Percentiles rank a stretch among this genome's conserved stretches.
Conservation (phyloP, 768 basidiomycete species). For the Crucibulum laeve region DNA sequence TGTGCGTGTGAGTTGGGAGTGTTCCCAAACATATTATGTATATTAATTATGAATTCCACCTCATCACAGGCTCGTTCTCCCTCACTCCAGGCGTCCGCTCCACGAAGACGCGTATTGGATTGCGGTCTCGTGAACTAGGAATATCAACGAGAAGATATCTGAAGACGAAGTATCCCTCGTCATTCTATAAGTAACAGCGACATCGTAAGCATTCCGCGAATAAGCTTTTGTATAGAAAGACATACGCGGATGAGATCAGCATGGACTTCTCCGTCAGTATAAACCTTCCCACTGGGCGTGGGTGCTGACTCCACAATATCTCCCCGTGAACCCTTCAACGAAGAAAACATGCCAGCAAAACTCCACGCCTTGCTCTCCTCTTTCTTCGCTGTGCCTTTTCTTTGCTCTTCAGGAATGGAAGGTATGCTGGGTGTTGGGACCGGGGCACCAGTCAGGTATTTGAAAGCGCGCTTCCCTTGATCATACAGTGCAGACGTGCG, state of each 20-base stretch:
- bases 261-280: constrained; percentile 78
- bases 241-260: constrained; percentile 72
- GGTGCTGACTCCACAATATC: constrained; percentile 20
- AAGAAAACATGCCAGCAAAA: constrained; percentile 66
- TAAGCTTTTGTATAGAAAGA: constrained; percentile 7
- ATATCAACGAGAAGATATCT: constrained; percentile 77
- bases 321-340: constrained; percentile 40
- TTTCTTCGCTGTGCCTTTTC: constrained; percentile 13
- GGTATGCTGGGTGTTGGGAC: constrained; percentile 29
- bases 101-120: constrained; percentile 65
- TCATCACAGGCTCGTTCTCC: constrained; percentile 69
- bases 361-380: constrained; percentile 42
- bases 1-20: constrained; percentile 1
- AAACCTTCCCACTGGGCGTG: constrained; percentile 36
- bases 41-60: constrained; percentile 48
- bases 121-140: constrained; percentile 64
- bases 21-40: constrained; percentile 9
- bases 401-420: constrained; percentile 20
- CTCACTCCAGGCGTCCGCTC: constrained; percentile 62
- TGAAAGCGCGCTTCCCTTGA: constrained; percentile 55
- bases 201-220: background rate
- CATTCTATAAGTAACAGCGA: constrained; percentile 41
- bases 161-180: constrained; percentile 73
- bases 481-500: constrained; percentile 36
- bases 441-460: constrained; percentile 67